Evolutionary conservation across 345 rosid genomes (phyloP), one percentile per base, ranked within the genome.

Genomic region (Nephelium lappaceum): DNA sequence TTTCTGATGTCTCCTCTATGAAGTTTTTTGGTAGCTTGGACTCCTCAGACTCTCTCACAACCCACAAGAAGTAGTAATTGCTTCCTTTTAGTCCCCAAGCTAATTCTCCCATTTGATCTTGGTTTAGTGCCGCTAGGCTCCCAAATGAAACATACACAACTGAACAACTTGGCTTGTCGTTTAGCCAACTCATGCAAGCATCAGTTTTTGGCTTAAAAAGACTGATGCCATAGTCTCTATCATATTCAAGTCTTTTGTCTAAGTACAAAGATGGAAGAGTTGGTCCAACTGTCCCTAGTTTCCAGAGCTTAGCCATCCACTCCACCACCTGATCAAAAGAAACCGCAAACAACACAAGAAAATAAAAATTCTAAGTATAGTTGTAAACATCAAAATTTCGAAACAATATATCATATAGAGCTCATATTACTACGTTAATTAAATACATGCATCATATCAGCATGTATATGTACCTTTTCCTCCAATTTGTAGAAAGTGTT

Each of bases 61-160:
- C 83, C 87, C 85, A 86, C 31, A 86, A 55, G 85, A 84, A 84
- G 39, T 75, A 62, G 72, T 0, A 57, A 31, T 63, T 73, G 21
- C 82, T 75, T 5, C 41, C 43, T 11, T 49, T 75, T 38, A 72
- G 45, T 31, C 82, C 82, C 78, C 65, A 73, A 14, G 80, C 79
- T 6, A 85, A 38, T 36, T 82, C 85, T 57, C 11, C 77, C 72
- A 82, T 71, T 67, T 85, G 85, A 58, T 75, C 78, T 6, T 25
- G 19, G 2, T 55, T 42, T 0, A 85, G 78, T 5, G 60, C 55
- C 9, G 78, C 82, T 63, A 85, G 18, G 61, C 85, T 85, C n/a
- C 87, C 87, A 41, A 85, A 85, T n/a, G 85, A 82, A 15, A 85
- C 85, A 39, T 82, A 85, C 24, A 82, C 75, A 23, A 85, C 84